A percentile compares a stretch with the other conserved stretches of the same genome.
These are phyloP conservation scores for Lippia alba DNA, from an alignment of 305 asterid species.

Conservation along the genomic window DNA sequence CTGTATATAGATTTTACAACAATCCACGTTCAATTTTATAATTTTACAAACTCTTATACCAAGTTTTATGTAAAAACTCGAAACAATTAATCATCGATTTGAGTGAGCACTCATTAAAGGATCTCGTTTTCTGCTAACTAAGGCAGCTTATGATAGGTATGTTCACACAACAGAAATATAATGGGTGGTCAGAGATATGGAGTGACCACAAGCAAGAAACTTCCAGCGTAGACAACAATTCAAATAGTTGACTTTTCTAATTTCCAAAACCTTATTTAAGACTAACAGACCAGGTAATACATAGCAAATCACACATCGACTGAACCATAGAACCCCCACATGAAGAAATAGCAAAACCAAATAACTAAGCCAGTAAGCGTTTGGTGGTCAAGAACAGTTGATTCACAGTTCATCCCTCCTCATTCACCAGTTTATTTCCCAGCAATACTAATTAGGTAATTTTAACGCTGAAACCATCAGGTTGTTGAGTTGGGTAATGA, in stretches of 20 bases:
- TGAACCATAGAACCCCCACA: conserved; percentile 16
- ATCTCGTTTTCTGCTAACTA: conserved; percentile 4
- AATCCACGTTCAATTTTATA: neutral
- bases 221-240: conserved; percentile 17
- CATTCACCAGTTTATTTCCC: neutral
- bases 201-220: conserved; percentile 17
- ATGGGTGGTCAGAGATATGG: conserved; percentile 1
- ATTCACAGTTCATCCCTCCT: conserved; percentile 8
- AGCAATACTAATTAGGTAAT: conserved; percentile 9
- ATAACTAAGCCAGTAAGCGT: neutral
- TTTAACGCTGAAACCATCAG: conserved; percentile 20
- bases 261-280: conserved; percentile 25
- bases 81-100: conserved; percentile 14
- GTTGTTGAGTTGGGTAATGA: conserved; percentile 9
- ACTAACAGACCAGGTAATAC: conserved; percentile 1
- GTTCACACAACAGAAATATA: conserved; percentile 10
- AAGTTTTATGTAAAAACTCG: neutral
- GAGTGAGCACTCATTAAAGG: neutral
- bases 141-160: conserved; percentile 6
- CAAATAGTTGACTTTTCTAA: conserved; percentile 2
- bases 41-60: neutral
- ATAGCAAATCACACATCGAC: conserved; percentile 2
- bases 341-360: conserved; percentile 9
- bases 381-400: conserved; percentile 17
- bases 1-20: no score